Conservation (phyloP, 306 rosid species). For the Elaeagnus macrophylla region DNA sequence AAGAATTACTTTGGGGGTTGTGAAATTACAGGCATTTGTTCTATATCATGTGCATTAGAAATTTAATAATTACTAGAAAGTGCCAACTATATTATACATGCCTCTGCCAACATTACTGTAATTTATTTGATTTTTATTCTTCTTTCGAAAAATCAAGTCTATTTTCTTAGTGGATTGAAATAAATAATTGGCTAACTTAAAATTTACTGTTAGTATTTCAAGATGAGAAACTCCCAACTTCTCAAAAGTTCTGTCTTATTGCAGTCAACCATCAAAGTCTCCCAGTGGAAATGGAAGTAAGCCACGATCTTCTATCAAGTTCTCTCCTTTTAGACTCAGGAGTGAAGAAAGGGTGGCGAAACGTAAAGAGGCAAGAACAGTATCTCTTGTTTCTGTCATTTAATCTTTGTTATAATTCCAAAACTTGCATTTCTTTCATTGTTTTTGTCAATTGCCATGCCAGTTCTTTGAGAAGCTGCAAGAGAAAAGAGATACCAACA, state of each 20-base stretch:
- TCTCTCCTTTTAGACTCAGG: conserved; percentile 60
- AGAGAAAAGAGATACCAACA: conserved; percentile 45
- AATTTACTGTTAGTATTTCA: not conserved
- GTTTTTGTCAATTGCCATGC: conserved; percentile 20
- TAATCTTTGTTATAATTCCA: not conserved
- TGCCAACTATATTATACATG: not conserved
- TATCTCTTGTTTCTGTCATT: conserved; percentile 5
- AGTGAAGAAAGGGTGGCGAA: conserved; percentile 91
- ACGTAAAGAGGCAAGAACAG: conserved; percentile 66
- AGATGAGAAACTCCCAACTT: conserved; percentile 5
- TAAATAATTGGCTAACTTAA: not conserved
- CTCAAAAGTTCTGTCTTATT: conserved; percentile 15
- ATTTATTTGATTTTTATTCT: not conserved
- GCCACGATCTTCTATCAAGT: conserved; percentile 29
- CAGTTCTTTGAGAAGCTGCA: conserved; percentile 66
- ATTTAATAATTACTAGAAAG: no score
- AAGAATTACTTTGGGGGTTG: conserved; percentile 7
- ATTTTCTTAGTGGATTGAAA: not conserved
- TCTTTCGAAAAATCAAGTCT: not conserved
- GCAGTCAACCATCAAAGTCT: conserved; percentile 36
- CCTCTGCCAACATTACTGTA: not conserved
- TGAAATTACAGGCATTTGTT: not conserved
- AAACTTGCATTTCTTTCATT: not conserved
- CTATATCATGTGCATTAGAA: no score
- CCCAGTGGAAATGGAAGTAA: conserved; percentile 34